Evolutionary conservation across 2,329 filamentous ascomycete genomes (phyloP).

Genomic region (Teratosphaeria nubilosa): DNA sequence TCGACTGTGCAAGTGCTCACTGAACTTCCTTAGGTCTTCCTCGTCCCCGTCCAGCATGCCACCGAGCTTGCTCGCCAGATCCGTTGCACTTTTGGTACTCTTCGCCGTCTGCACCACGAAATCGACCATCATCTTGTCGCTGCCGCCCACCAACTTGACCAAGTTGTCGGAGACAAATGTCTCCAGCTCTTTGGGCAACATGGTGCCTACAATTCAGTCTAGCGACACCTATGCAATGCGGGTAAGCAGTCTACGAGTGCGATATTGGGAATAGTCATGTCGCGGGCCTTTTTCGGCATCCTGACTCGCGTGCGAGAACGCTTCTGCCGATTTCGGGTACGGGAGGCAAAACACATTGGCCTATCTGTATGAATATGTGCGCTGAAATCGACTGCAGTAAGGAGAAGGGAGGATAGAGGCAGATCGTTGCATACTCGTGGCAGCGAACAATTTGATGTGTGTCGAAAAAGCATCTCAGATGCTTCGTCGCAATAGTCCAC

Average conservation of each 20-base stretch:
- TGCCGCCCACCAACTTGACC: constrained; percentile 44
- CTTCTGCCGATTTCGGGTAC: neutral
- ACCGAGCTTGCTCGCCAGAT: constrained; percentile 42
- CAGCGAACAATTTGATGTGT: no score
- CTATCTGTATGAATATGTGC: no score
- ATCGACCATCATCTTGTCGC: constrained; percentile 46
- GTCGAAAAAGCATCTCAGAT: no score
- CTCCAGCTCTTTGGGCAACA: constrained; percentile 16
- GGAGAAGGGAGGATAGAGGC: neutral
- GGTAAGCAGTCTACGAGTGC: neutral
- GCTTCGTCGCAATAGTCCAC: neutral
- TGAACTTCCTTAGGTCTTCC: constrained; percentile 39
- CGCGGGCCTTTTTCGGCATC: neutral
- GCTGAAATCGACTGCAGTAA: neutral
- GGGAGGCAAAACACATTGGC: neutral
- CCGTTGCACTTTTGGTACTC: constrained; percentile 37
- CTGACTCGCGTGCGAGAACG: neutral
- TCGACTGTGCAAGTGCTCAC: constrained; percentile 35
- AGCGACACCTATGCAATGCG: no score
- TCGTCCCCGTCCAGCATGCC: constrained; percentile 41
- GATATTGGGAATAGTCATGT: neutral
- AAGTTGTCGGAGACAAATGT: constrained; percentile 39
- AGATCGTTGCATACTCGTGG: neutral
- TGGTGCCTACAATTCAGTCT: neutral
- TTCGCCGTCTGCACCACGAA: constrained; percentile 46